phyloP scores from a whole-genome alignment of 352 stramenopile species.

The Globisporangium camurandrum region DNA sequence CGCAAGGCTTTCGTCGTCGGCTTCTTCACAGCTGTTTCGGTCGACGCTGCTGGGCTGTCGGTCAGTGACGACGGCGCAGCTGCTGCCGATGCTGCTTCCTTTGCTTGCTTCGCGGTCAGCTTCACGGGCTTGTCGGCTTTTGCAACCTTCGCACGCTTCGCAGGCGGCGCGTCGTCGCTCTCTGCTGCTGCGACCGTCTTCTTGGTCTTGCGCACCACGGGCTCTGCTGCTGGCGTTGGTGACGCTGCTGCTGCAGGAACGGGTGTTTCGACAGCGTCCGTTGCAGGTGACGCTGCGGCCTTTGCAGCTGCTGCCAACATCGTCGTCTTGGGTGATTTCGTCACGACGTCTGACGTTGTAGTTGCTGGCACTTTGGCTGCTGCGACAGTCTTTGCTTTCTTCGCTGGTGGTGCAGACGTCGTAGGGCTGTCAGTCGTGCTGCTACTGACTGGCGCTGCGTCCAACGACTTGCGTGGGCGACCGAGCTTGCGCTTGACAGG shows the following conservation, averaged over 20 bases:
- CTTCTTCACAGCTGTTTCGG: slow-evolving; percentile 3
- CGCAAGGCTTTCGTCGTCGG: slow-evolving; percentile 9
- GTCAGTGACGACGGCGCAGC: background rate
- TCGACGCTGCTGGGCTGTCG: slow-evolving; percentile 13
- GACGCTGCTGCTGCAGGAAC: background rate
- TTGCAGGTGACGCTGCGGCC: slow-evolving; percentile 2
- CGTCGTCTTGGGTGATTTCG: too few species aligned
- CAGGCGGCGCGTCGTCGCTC: slow-evolving; percentile 9
- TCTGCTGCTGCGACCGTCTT: slow-evolving; percentile 10
- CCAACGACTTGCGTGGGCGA: too few species aligned
- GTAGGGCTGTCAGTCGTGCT: too few species aligned
- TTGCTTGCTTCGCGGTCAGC: slow-evolving; percentile 10
- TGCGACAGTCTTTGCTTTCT: slow-evolving; percentile 15
- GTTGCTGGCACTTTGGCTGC: too few species aligned
- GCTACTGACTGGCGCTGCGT: too few species aligned
- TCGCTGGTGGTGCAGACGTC: slow-evolving; percentile 2
- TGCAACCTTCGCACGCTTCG: slow-evolving; percentile 9
- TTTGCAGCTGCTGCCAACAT: slow-evolving; percentile 2
- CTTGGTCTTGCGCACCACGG: slow-evolving; percentile 18
- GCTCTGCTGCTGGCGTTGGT: slow-evolving; percentile 10
- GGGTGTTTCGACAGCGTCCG: background rate
- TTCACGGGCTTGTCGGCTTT: slow-evolving; percentile 10
- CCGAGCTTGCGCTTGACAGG: too few species aligned
- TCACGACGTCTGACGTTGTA: too few species aligned
- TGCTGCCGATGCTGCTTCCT: slow-evolving; percentile 10